These are phyloP conservation scores for Phytophthora aleatoria DNA, from an alignment of 352 stramenopile species.

Conservation along the genomic window DNA sequence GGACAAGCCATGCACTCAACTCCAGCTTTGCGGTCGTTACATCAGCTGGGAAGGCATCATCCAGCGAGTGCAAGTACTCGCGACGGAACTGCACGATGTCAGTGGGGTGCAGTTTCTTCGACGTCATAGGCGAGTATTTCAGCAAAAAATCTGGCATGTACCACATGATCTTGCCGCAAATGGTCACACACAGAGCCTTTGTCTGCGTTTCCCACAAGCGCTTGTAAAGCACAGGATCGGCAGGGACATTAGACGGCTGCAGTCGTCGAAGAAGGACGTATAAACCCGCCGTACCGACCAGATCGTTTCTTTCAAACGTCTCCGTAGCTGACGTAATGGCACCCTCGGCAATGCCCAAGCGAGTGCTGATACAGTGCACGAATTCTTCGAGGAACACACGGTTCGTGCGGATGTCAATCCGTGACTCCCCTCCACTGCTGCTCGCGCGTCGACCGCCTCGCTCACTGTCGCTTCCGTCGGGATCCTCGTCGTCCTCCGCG, in stretches of 20 bases:
- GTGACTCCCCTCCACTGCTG: constrained; percentile 70
- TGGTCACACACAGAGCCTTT: constrained; percentile 82
- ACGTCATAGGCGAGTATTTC: constrained; percentile 82
- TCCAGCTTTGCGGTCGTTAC: constrained; percentile 84
- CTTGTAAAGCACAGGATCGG: constrained; percentile 91
- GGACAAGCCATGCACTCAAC: constrained; percentile 83
- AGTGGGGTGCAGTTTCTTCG: constrained; percentile 80
- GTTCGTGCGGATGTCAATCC: constrained; percentile 86
- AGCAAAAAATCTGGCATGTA: constrained; percentile 88
- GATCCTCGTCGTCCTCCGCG: constrained; percentile 66
- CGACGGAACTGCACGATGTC: constrained; percentile 81
- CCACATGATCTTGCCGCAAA: constrained; percentile 87
- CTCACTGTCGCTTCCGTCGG: constrained; percentile 59
- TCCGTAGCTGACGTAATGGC: constrained; percentile 86
- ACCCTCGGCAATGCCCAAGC: constrained; percentile 62
- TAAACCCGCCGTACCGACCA: constrained; percentile 88
- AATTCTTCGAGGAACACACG: constrained; percentile 89
- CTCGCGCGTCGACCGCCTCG: constrained; percentile 44
- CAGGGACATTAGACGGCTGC: constrained; percentile 80
- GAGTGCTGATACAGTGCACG: constrained; percentile 79
- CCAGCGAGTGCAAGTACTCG: constrained; percentile 79
- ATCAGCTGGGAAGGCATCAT: constrained; percentile 79
- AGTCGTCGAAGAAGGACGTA: constrained; percentile 90
- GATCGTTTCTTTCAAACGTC: constrained; percentile 86
- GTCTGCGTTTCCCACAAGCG: constrained; percentile 89